Evolutionary conservation across 129 eudicot genomes (phyloP), one percentile per base, ranked within the genome.

Genomic region (Deinandra increscens): DNA sequence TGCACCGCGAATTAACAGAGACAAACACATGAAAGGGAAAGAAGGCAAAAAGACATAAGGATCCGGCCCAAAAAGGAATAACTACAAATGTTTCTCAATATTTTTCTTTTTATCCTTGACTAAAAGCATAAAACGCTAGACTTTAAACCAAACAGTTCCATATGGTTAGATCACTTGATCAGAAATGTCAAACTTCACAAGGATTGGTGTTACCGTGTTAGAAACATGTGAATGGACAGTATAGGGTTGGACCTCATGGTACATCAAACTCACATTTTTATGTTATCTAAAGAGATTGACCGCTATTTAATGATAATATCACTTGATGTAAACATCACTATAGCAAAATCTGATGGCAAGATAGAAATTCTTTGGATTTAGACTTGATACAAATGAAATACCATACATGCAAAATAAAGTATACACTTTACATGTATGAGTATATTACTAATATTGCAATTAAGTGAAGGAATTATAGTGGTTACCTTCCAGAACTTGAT

Each of bases 401-500:
- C 44, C 58, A 56, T 15, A n/a, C 17, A 60, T 29, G 66, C 68
- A 71, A 46, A 58, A 15, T 0, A 5, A 33, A 67, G 42, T 65
- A 49, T 39, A 54, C 20, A 48, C 9, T 75, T 23, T 10, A 41
- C 46, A 67, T 31, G 37, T 50, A 73, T 20, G 43, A 73, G 56
- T 33, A n/a, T 46, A 38, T 46, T 73, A 67, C 29, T 50, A 38
- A 19, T n/a, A 75, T 14, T 18, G 38, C 19, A 67, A 34, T 61
- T 42, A 58, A 49, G 38, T 14, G 33, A 18, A 48, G 29, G 7
- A 42, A 76, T 13, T 46, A 49, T 36, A 43, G 62, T 22, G 39
- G 50, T 45, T 81, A 87, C 99, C 99, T 94, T 94, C 99, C 99
- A 94, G 77, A 81, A 90, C 82, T 94, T 94, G 15, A 94, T 94